A percentile compares a stretch with the other conserved stretches of the same genome.
These are phyloP conservation scores for Furcasterigmium sp. DNA, from an alignment of 2,329 filamentous ascomycete species.

Conservation along the genomic window DNA sequence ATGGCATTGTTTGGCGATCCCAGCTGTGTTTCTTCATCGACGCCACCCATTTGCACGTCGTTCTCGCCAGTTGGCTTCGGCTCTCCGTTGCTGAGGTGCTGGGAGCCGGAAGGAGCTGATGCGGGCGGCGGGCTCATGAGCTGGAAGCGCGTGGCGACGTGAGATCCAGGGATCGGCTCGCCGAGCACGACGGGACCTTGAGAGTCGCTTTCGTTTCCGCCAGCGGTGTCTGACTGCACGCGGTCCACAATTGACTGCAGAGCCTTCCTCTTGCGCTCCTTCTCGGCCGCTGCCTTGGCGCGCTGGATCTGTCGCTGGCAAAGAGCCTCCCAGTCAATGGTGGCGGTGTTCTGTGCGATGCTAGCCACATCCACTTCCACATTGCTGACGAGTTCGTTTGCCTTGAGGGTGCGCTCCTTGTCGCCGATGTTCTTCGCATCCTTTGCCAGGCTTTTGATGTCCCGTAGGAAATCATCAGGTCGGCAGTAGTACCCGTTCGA, in stretches of 20 bases:
- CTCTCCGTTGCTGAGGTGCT: constrained; percentile 49
- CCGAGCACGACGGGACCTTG: constrained; percentile 57
- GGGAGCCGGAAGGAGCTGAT: constrained; percentile 41
- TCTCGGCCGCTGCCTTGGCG: constrained; percentile 52
- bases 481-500: constrained; percentile 95
- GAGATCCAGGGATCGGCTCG: constrained; percentile 54
- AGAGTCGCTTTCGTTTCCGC: constrained; percentile 47
- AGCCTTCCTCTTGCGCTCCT: constrained; percentile 57
- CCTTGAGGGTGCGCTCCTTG: constrained; percentile 74
- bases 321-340: constrained; percentile 76
- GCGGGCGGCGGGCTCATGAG: constrained; percentile 44
- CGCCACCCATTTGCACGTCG: constrained; percentile 59
- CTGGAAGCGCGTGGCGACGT: constrained; percentile 47
- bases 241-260: constrained; percentile 49
- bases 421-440: constrained; percentile 83
- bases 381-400: constrained; percentile 86
- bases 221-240: constrained; percentile 44
- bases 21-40: constrained; percentile 40
- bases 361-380: constrained; percentile 87
- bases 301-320: constrained; percentile 69
- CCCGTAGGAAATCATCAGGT: constrained; percentile 81
- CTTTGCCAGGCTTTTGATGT: constrained; percentile 78
- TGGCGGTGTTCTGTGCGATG: constrained; percentile 62
- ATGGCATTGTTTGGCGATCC: constrained; percentile 41
- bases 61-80: constrained; percentile 41